Conservation (phyloP, 345 rosid genomes). For the Populus pruinosa region DNA sequence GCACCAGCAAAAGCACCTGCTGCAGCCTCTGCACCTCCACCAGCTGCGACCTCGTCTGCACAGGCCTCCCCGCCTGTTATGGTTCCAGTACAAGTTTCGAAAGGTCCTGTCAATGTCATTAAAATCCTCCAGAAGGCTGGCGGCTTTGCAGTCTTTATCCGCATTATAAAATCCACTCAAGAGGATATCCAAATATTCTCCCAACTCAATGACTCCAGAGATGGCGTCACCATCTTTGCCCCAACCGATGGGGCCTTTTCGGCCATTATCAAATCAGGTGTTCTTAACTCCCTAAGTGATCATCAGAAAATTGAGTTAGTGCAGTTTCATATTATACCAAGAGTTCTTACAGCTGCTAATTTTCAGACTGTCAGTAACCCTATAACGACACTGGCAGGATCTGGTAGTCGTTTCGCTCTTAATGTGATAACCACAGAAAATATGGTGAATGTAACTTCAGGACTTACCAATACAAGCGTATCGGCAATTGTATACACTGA, state of each 20-base stretch:
- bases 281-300: neutral
- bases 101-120: neutral
- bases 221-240: neutral
- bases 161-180: neutral
- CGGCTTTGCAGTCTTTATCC: neutral
- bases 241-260: neutral
- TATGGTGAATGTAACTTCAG: neutral
- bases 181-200: neutral
- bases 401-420: neutral
- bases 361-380: neutral
- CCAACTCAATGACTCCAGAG: neutral
- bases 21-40: neutral
- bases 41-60: neutral
- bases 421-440: neutral
- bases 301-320: neutral
- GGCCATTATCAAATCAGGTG: neutral
- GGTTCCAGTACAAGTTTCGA: neutral
- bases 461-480: neutral
- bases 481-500: neutral
- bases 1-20: slow-evolving; percentile 3
- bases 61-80: neutral
- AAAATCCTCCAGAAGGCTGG: neutral
- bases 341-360: neutral
- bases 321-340: neutral
- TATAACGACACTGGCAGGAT: neutral